A percentile compares a stretch with the other conserved stretches of the same genome.
Evolutionary conservation across 139 green algal species (phyloP).

Genomic region (Chlorella sp.): DNA sequence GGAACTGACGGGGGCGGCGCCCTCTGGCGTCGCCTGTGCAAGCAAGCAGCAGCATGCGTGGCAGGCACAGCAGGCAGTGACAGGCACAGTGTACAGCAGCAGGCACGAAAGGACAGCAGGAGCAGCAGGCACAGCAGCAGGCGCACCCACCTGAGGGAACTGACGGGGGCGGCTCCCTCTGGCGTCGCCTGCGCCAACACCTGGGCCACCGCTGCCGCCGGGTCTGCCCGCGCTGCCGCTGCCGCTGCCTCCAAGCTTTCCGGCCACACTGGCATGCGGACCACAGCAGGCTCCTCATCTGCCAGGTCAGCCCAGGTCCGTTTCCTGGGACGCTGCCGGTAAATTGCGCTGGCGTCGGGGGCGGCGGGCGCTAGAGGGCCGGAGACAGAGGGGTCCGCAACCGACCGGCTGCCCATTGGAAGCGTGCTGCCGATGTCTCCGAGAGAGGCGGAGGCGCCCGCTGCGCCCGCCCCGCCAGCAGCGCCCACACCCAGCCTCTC

Average conservation of each 20-base stretch:
- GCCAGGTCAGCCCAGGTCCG: conserved; percentile 29
- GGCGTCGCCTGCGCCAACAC: neutral
- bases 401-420: too few species aligned
- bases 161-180: neutral
- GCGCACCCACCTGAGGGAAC: neutral
- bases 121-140: neutral
- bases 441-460: neutral
- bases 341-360: neutral
- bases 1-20: neutral
- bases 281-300: conserved; percentile 16
- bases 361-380: neutral
- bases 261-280: conserved; percentile 5
- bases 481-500: neutral
- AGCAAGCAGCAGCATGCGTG: too few species aligned
- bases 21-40: neutral
- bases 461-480: too few species aligned
- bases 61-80: too few species aligned
- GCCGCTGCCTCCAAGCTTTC: conserved; percentile 13
- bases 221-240: conserved; percentile 16
- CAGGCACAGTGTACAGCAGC: too few species aligned
- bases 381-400: neutral
- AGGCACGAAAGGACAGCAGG: too few species aligned
- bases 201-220: neutral
- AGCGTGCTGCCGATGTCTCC: neutral
- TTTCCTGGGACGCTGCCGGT: neutral